These are phyloP conservation scores for Paecilomyces formosus DNA, from an alignment of 2,329 filamentous ascomycete species.

Conservation along the genomic window DNA sequence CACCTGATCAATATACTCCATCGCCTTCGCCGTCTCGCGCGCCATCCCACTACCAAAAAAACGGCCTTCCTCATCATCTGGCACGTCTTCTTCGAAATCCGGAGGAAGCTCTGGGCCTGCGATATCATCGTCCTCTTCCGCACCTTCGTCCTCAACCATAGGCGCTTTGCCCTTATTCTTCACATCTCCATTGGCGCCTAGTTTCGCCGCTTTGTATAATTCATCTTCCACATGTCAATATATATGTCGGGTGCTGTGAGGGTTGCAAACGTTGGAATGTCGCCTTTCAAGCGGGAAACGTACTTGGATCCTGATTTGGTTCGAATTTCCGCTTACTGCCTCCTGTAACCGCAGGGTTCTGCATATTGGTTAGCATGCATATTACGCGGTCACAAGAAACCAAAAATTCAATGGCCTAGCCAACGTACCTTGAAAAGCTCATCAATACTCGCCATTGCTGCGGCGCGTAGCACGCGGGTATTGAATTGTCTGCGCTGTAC, in stretches of 20 bases:
- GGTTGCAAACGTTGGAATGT: background rate
- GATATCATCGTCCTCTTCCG: slow-evolving; percentile 38
- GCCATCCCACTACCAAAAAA: slow-evolving; percentile 94
- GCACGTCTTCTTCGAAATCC: slow-evolving; percentile 51
- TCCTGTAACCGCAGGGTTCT: slow-evolving; percentile 43
- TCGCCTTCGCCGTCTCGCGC: slow-evolving; percentile 67
- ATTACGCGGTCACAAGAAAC: background rate
- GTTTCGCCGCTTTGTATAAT: slow-evolving; percentile 55
- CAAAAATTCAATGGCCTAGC: background rate
- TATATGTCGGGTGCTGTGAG: background rate
- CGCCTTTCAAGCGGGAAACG: slow-evolving; percentile 7
- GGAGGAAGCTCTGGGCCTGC: slow-evolving; percentile 50
- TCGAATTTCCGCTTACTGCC: slow-evolving; percentile 54
- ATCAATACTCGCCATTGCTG: slow-evolving; percentile 52
- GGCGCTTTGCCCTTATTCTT: slow-evolving; percentile 40
- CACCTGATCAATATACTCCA: slow-evolving; percentile 77
- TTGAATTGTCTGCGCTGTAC: background rate
- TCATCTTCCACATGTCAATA: slow-evolving; percentile 32
- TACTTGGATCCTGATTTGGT: slow-evolving; percentile 44
- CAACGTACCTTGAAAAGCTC: slow-evolving; percentile 50
- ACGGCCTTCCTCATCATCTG: slow-evolving; percentile 81
- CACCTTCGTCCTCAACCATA: slow-evolving; percentile 39
- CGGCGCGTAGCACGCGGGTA: slow-evolving; percentile 6
- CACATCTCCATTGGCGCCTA: slow-evolving; percentile 43
- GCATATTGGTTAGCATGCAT: slow-evolving; percentile 10